Percentiles rank a stretch among this genome's conserved stretches.
Evolutionary conservation across 129 eudicot genomes (phyloP).

Genomic region (Deinandra increscens): DNA sequence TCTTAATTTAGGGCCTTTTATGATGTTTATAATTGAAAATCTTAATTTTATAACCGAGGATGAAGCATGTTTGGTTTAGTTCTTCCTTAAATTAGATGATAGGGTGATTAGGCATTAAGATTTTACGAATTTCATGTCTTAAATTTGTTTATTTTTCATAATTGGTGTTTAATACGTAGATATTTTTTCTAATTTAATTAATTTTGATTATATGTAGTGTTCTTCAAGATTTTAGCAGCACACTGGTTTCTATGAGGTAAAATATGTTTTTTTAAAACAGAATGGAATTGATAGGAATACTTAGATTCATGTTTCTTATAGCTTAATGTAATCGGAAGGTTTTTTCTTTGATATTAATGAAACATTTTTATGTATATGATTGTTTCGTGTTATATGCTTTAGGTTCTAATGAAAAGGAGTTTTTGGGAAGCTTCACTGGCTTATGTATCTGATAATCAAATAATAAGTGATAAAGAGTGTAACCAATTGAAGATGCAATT

Average conservation of each 20-base stretch:
- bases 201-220: no score
- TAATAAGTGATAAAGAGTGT: constrained; percentile 67
- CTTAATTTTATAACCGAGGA: neutral
- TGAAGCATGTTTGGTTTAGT: constrained; percentile 19
- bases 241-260: no score
- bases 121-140: neutral
- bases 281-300: no score
- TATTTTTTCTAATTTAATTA: no score
- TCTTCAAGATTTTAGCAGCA: no score
- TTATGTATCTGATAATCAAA: constrained; percentile 79
- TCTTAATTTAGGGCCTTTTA: constrained; percentile 15
- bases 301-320: no score
- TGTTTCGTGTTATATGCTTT: constrained; percentile 14
- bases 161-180: no score
- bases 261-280: no score
- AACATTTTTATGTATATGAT: constrained; percentile 11
- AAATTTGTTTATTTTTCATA: no score
- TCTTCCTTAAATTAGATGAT: neutral
- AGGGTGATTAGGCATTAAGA: constrained; percentile 7
- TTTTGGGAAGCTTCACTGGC: constrained; percentile 97
- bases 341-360: no score
- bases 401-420: constrained; percentile 95
- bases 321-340: no score
- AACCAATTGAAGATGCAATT: constrained; percentile 71
- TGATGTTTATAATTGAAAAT: neutral